Conservation (phyloP, 2,329 filamentous ascomycete genomes). For the Ophiostoma sp. region DNA sequence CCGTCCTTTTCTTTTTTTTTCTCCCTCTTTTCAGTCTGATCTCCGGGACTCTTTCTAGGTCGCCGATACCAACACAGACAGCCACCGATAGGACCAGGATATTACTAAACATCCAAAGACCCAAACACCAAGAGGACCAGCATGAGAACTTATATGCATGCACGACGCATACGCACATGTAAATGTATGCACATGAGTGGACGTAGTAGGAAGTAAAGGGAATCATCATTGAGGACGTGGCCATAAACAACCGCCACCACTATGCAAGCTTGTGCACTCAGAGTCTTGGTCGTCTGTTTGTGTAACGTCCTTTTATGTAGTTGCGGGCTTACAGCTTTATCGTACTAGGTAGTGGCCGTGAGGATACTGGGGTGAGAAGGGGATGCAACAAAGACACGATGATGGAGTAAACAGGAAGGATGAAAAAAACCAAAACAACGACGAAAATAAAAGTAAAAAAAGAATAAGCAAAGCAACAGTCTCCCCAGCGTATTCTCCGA, state of each 20-base stretch:
- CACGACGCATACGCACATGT: slow-evolving; percentile 6
- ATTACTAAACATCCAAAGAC: not conserved
- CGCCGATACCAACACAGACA: not conserved
- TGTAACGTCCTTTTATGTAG: not conserved
- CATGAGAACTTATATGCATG: not conserved
- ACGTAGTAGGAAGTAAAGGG: not conserved
- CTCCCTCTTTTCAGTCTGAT: not conserved
- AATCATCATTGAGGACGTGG: not conserved
- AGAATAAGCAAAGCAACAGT: not conserved
- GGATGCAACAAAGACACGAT: not conserved
- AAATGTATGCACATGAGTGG: not conserved
- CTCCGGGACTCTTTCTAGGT: not conserved
- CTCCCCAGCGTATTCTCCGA: slow-evolving; percentile 9
- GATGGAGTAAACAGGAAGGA: not conserved
- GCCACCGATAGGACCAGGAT: not conserved
- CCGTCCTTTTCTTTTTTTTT: not conserved
- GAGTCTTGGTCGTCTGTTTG: not conserved
- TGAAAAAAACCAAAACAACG: no score
- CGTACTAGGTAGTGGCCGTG: not conserved
- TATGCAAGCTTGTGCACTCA: not conserved
- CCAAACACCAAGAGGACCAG: not conserved
- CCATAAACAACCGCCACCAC: not conserved
- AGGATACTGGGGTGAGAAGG: not conserved
- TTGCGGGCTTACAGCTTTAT: not conserved
- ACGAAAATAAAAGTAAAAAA: not conserved